Base-by-base conservation (phyloP, 495 filamentous ascomycete genomes). In the Aspergillus ellipticus region DNA sequence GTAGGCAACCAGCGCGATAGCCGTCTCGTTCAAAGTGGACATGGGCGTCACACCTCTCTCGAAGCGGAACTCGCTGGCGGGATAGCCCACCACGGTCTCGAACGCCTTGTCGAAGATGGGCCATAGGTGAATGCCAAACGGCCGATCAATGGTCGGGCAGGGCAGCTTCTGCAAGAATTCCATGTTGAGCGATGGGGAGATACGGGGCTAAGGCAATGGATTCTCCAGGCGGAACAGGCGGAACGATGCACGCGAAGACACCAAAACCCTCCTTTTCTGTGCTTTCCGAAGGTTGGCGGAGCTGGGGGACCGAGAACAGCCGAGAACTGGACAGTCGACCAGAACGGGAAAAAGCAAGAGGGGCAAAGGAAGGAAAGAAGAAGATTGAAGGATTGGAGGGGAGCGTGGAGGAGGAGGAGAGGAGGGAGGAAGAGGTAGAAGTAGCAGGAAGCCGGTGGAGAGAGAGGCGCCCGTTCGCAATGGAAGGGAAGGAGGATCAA, bases 91-190 rank as follows among this genome's bases (percentile, higher is more conserved):
- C 45, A 89, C 81, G 33, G 71, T 66, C 69, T 86, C 84, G 74
- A 87, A 97, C 64, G 80, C 85, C 74, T 89, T 84, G 75, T 86
- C 86, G 82, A 97, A 98, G 74, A 94, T 82, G 56, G 94, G 93
- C 94, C 94, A 98, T 73, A 97, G 73, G 42, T 88, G 76, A 56
- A 97, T 78, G 66, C 92, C 94, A 68, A 98, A 97, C 11, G 94
- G 94, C 62, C 89, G 83, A 69, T 97, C 92, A 61, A 97, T 78
- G 33, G 89, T 89, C 24, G 93, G 93, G 52, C 85, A 48, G 49
- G 86, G 86, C 49, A 93, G 60, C 56, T 84, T 67, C 61, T 88
- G 81, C 57, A 88, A 74, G 53, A 86, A 68, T 55, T 87, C 79
- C 62, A 82, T 74, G 28, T 68, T 70, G 68, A 76, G 70, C 54